phyloP scores from a whole-genome alignment of 805 yeast genomes.

The Myxozyma udenii region DNA sequence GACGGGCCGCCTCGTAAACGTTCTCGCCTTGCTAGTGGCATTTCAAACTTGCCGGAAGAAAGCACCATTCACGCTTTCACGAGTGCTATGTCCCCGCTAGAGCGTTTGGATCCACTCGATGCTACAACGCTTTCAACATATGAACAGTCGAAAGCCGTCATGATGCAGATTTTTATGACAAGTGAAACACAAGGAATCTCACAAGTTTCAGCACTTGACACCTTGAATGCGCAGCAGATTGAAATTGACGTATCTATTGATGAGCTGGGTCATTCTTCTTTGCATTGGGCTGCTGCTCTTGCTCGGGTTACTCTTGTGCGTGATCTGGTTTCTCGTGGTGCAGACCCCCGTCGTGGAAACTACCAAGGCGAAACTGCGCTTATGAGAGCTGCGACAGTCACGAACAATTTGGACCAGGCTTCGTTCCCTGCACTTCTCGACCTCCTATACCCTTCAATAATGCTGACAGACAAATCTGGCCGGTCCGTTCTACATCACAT shows the following conservation, averaged over 20 bases:
- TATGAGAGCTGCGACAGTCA: conserved; percentile 77
- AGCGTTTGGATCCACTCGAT: conserved; percentile 29
- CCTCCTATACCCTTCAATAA: conserved; percentile 69
- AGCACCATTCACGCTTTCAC: background rate
- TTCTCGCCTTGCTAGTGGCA: conserved; percentile 7
- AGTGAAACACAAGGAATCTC: conserved; percentile 39
- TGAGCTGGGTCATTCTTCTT: conserved; percentile 86
- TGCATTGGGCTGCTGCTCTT: conserved; percentile 94
- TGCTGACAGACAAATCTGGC: conserved; percentile 62
- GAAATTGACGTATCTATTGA: conserved; percentile 84
- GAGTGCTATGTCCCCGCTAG: background rate
- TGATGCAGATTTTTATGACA: conserved; percentile 53
- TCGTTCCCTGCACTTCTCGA: conserved; percentile 70
- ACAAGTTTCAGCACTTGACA: conserved; percentile 37
- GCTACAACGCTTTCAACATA: conserved; percentile 35
- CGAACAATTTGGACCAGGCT: conserved; percentile 74
- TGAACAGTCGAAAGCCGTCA: conserved; percentile 44
- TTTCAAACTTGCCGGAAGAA: background rate
- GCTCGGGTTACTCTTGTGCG: conserved; percentile 71
- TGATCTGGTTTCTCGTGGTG: conserved; percentile 63
- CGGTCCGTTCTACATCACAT: conserved; percentile 87
- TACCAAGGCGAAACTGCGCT: conserved; percentile 84
- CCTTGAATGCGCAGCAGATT: conserved; percentile 37
- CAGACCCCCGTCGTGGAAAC: conserved; percentile 70
- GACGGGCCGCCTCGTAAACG: conserved; percentile 26